Conservation (phyloP, 2,329 filamentous ascomycete species). For the Blumeria graminis region DNA sequence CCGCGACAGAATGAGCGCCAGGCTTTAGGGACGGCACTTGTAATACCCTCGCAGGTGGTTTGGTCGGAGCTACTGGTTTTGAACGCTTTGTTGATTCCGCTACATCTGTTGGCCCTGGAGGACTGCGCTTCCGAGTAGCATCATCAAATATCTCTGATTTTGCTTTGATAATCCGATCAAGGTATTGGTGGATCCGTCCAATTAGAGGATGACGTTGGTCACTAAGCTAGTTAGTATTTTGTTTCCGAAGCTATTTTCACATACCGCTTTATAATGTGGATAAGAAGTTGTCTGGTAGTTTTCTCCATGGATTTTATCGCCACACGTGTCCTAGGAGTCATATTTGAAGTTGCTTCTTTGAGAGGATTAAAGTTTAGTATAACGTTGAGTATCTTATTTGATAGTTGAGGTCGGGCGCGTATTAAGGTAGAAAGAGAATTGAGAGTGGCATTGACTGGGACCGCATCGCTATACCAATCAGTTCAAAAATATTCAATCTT, state of each 20-base stretch:
- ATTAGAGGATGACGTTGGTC: constrained; percentile 57
- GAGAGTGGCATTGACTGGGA: constrained; percentile 73
- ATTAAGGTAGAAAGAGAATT: constrained; percentile 71
- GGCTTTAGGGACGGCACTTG: constrained; percentile 42
- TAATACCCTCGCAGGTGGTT: constrained; percentile 6
- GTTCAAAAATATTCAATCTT: constrained; percentile 5
- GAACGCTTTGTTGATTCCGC: constrained; percentile 63
- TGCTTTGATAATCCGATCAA: constrained; percentile 60
- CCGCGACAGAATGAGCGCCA: constrained; percentile 54
- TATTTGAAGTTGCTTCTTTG: constrained; percentile 49
- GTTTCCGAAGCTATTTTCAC: constrained; percentile 6
- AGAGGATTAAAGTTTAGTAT: constrained; percentile 83
- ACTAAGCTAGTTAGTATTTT: constrained; percentile 22
- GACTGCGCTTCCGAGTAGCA: constrained; percentile 48
- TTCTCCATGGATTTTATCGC: constrained; percentile 86
- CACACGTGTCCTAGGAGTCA: constrained; percentile 59
- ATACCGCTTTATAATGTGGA: constrained; percentile 61
- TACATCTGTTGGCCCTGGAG: constrained; percentile 44
- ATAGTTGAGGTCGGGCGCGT: constrained; percentile 55
- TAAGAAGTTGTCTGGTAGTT: constrained; percentile 60
- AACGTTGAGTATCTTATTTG: constrained; percentile 64
- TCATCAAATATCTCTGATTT: constrained; percentile 64
- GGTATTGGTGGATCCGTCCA: constrained; percentile 61
- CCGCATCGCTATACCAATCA: constrained; percentile 44
- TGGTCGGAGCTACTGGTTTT: constrained; percentile 32